These are phyloP conservation scores for Schizochytrium sp. DNA, from an alignment of 108 stramenopile species.

Conservation along the genomic window DNA sequence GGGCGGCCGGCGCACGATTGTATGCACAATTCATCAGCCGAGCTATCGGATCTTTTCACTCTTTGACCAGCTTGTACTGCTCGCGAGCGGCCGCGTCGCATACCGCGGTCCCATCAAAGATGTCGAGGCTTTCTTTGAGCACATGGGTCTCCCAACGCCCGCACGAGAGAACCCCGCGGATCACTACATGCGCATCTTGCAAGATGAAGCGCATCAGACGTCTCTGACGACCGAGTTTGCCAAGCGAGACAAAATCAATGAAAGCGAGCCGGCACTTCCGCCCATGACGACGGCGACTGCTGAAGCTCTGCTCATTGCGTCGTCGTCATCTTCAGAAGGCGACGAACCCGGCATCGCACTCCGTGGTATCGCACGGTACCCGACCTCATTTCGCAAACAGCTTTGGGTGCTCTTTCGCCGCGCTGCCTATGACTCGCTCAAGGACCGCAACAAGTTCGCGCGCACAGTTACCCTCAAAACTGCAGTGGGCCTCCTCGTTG, in stretches of 20 bases:
- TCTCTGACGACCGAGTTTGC: not conserved
- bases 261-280: too few species aligned
- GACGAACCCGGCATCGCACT: too few species aligned
- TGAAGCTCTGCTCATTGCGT: too few species aligned
- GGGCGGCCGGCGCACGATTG: not conserved
- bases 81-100: constrained; percentile 1
- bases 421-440: not conserved
- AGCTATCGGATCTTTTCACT: not conserved
- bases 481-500: not conserved
- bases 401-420: constrained; percentile 12
- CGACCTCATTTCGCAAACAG: not conserved
- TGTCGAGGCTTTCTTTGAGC: not conserved
- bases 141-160: not conserved
- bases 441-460: constrained; percentile 23
- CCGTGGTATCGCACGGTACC: not conserved
- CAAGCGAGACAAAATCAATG: not conserved
- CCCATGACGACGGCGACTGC: too few species aligned
- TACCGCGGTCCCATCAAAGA: constrained; percentile 7
- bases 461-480: not conserved
- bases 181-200: constrained; percentile 10
- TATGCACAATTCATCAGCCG: constrained; percentile 30
- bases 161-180: constrained; percentile 20
- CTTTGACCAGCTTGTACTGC: constrained; percentile 19
- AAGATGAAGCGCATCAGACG: not conserved
- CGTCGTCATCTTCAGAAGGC: too few species aligned